Percentiles rank a stretch among this genome's conserved stretches.
Conservation (phyloP, 2,329 filamentous ascomycete species). For the Knoxdaviesia proteae region DNA sequence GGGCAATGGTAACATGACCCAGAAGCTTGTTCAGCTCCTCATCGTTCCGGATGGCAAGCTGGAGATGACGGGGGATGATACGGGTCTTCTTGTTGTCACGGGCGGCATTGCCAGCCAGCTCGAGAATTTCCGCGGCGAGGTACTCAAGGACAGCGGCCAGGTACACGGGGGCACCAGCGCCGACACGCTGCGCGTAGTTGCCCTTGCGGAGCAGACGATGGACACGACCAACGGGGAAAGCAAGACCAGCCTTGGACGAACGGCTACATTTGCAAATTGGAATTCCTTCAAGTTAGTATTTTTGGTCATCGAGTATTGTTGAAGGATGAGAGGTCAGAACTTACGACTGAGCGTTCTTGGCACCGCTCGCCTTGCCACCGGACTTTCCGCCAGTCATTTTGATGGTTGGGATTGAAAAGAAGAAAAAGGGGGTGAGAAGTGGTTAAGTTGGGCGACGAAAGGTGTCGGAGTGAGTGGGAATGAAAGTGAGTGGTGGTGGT, state of each 20-base stretch:
- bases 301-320: neutral
- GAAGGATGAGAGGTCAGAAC: conserved; percentile 17
- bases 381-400: conserved; percentile 99
- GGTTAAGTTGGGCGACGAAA: conserved; percentile 5
- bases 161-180: conserved; percentile 94
- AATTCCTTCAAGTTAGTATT: neutral
- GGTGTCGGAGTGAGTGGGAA: conserved; percentile 3
- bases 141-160: conserved; percentile 96
- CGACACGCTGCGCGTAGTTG: conserved; percentile 98
- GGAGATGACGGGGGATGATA: conserved; percentile 97
- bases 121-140: conserved; percentile 94
- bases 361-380: conserved; percentile 97
- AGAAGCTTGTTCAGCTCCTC: conserved; percentile 99
- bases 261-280: conserved; percentile 33
- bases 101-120: conserved; percentile 94
- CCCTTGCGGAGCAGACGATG: conserved; percentile 97
- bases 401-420: conserved; percentile 16
- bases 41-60: conserved; percentile 98
- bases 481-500: conserved; percentile 1
- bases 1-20: conserved; percentile 88
- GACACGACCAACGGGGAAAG: conserved; percentile 97
- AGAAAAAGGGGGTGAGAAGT: conserved; percentile 6
- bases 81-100: conserved; percentile 99
- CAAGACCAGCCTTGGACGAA: conserved; percentile 97
- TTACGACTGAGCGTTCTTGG: conserved; percentile 99